Evolutionary conservation across 148 eudicot species (phyloP).

Genomic region (Bassia scoparia): DNA sequence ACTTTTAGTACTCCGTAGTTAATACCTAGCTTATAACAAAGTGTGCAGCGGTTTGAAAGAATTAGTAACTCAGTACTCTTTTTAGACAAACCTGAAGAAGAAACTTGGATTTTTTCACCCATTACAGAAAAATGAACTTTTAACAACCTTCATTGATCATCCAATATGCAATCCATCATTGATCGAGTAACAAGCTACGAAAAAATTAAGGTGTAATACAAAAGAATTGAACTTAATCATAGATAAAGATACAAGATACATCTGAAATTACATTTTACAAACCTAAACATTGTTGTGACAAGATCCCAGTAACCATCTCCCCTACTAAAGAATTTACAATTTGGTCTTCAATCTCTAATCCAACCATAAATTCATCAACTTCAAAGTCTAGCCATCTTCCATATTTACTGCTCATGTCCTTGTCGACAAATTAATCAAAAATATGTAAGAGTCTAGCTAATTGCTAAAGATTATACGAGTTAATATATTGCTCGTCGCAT

Average conservation of each 20-base stretch:
- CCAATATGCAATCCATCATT: background rate
- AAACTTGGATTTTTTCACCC: no score
- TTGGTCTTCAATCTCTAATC: constrained; percentile 54
- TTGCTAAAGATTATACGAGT: no score
- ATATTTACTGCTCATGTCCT: constrained; percentile 72
- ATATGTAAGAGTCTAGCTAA: no score
- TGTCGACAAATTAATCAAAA: no score
- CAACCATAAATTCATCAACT: constrained; percentile 63
- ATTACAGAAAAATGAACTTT: no score
- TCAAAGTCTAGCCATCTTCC: constrained; percentile 86
- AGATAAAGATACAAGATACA: background rate
- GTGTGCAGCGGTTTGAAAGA: no score
- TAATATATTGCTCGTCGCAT: no score
- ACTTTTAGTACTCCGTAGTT: no score
- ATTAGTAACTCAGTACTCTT: no score
- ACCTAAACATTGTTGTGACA: constrained; percentile 18
- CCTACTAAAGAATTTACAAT: constrained; percentile 60
- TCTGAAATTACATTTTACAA: constrained; percentile 21
- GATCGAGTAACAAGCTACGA: background rate
- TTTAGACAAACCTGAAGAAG: no score
- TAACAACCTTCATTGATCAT: background rate
- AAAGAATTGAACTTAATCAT: constrained; percentile 20
- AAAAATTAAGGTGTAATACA: constrained; percentile 2
- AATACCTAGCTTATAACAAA: no score
- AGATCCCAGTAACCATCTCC: constrained; percentile 65